Base-by-base conservation (phyloP, 2,329 filamentous ascomycete species). In the Calonectria crousiana region DNA sequence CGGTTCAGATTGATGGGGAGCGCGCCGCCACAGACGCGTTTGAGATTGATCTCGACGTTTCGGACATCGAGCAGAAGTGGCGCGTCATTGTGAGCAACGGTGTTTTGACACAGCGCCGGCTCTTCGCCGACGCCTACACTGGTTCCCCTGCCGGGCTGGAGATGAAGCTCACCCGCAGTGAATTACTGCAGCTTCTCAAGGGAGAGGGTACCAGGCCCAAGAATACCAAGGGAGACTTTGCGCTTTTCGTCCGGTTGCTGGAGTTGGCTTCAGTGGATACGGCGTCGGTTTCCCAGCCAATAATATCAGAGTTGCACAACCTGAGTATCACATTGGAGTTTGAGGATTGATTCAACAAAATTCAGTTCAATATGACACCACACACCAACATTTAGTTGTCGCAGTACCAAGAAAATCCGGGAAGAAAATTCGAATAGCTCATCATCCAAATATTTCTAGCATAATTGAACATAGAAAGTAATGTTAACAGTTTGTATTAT, bases 1-100 rank as follows among this genome's bases (percentile, higher is more conserved):
- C 67, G 14, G 67, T 70, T 26, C 67, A 70, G 47, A 51, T 70
- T 11, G 44, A 70, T 44, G 67, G 67, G 8, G 56, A 64, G 26
- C 56, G 56, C 8, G 67, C 44, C 1, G 30, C 56, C 23, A 18
- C 28, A 6, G 67, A 64, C n/a, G 41, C 41, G 20, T 70, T 70
- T 38, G 41, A 32, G 41, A 70, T 70, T 36, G 56, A 70, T 9
- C 23, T 70, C 38, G 44, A 64, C 6, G 51, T 70, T 30, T 41
- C n/a, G 1, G 56, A 70, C 41, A 41, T 70, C n/a, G 16, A 52
- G 14, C 56, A 70, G 44, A 70, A 51, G 30, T 70, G 67, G 67
- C 67, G 56, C 14, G 30, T 70, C 2, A 70, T 70, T 26, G 32
- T 70, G 5, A 70, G 67, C 20, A 64, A 70, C 16, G 67, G 67